Percentiles rank a stretch among this genome's conserved stretches.
phyloP scores from a whole-genome alignment of 495 filamentous ascomycete species.

The Astrothelium subdiscretum region DNA sequence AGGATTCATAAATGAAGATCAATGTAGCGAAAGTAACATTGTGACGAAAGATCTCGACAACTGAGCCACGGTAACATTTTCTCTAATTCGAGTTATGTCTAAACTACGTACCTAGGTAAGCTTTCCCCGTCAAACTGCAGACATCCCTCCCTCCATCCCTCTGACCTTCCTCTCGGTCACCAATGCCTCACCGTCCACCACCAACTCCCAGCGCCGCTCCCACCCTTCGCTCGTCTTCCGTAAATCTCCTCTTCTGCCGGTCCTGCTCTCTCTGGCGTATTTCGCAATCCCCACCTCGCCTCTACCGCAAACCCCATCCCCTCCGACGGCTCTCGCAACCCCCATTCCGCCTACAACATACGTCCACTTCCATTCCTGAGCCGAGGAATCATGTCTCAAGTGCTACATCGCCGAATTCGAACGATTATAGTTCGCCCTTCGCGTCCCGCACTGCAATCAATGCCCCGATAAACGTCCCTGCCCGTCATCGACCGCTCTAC shows the following conservation, averaged over 20 bases:
- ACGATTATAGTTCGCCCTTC: not conserved
- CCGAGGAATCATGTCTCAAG: slow-evolving; percentile 18
- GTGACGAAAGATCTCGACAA: too few species aligned
- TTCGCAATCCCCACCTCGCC: slow-evolving; percentile 6
- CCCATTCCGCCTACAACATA: not conserved
- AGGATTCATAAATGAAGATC: too few species aligned
- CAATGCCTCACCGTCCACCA: slow-evolving; percentile 22
- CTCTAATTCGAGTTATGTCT: too few species aligned
- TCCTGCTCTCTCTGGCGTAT: slow-evolving; percentile 17
- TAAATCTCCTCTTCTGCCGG: slow-evolving; percentile 10
- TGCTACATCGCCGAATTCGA: not conserved
- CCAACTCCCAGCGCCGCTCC: slow-evolving; percentile 3
- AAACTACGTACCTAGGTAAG: too few species aligned
- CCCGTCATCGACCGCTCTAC: slow-evolving; percentile 40
- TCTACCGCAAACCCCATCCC: not conserved
- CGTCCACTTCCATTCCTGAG: not conserved
- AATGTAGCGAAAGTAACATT: too few species aligned
- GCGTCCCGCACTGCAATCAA: slow-evolving; percentile 28
- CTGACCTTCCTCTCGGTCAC: not conserved
- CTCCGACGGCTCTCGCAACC: not conserved
- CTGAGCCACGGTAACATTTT: too few species aligned
- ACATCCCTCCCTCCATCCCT: too few species aligned
- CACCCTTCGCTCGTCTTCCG: not conserved
- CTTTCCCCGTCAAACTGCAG: not conserved
- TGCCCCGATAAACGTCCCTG: slow-evolving; percentile 21